Conservation (phyloP, 345 rosid genomes). For the Gossypium turneri region DNA sequence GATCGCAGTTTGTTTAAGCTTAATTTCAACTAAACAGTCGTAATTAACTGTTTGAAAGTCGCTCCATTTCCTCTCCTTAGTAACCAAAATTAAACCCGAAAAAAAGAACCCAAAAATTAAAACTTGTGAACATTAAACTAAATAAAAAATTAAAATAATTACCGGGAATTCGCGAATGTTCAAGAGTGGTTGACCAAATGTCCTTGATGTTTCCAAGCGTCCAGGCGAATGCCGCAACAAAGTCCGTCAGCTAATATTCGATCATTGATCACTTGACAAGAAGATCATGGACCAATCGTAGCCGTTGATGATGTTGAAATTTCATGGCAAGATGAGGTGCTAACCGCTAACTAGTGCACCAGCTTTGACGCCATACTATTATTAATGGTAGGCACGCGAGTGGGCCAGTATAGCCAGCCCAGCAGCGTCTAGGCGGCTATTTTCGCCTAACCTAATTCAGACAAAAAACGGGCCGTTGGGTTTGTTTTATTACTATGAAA, state of each 20-base stretch:
- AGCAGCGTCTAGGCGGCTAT: not conserved
- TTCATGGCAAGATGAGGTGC: not conserved
- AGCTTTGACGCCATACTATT: conserved; percentile 2
- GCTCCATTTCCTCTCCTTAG: not conserved
- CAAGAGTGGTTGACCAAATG: conserved; percentile 13
- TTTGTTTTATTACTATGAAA: not conserved
- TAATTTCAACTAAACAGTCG: not conserved
- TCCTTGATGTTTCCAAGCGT: not conserved
- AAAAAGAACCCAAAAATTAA: not conserved
- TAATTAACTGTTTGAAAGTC: not conserved
- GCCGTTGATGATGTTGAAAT: conserved; percentile 11
- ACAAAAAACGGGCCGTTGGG: not conserved
- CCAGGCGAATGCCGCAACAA: not conserved
- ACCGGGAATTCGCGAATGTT: not conserved
- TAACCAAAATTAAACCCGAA: not conserved
- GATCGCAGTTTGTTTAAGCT: not conserved
- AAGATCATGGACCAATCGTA: not conserved
- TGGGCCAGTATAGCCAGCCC: not conserved
- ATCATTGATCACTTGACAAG: not conserved
- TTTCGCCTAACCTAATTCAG: not conserved
- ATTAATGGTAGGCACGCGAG: not conserved
- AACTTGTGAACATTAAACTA: not conserved
- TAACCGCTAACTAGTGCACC: not conserved
- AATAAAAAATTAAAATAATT: not conserved
- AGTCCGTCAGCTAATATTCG: not conserved